Base-by-base conservation (phyloP, 2,329 filamentous ascomycete genomes). In the Gnomoniopsis sp. region DNA sequence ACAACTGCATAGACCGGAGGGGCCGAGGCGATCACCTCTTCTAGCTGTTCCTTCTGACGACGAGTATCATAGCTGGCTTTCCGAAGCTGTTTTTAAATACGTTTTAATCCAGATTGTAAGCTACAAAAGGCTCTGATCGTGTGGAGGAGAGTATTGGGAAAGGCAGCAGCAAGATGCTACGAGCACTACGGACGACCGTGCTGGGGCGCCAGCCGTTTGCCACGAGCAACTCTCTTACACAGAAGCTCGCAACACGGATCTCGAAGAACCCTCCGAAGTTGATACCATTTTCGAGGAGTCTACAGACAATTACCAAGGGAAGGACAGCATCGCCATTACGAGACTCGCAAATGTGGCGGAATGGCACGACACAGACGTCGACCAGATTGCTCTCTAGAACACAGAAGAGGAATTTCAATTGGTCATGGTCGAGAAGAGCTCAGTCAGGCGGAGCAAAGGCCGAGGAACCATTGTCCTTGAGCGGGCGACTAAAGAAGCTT, bases 401-500 rank as follows among this genome's bases (percentile, higher is more conserved):
- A 30, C 59, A 59, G 17, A 49, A 44, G 52, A 46, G 59, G 21
- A 55, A 36, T 44, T 57, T 59, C 38, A 55, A 33, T 36, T 61
- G 59, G 59, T 53, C 56, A 8, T 55, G 59, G 53, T 41, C 59
- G 15, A 57, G 59, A 14, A 53, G 49, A 38, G 56, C 59, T 12
- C 33, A 53, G 7, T 19, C 34, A 7, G 23, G 21, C 19, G 55
- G 55, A 11, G 15, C 26, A 11, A 48, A 15, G 33, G 55, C 62
- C 19, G 52, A 57, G 7, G 65, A 65, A 21, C 58, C 64, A 2
- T 65, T 74, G 61, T 84, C 86, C 8, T 72, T 95, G 46, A 88
- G 87, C 2, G 86, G 86, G 63, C 83, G 88, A 26, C 77, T 98
- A 70, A 92, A 88, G 74, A 91, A 90, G 70, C 83, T 99, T 49